These are phyloP conservation scores for Pichia sp. DNA, from an alignment of 1,139 yeast genomes.

Conservation along the genomic window DNA sequence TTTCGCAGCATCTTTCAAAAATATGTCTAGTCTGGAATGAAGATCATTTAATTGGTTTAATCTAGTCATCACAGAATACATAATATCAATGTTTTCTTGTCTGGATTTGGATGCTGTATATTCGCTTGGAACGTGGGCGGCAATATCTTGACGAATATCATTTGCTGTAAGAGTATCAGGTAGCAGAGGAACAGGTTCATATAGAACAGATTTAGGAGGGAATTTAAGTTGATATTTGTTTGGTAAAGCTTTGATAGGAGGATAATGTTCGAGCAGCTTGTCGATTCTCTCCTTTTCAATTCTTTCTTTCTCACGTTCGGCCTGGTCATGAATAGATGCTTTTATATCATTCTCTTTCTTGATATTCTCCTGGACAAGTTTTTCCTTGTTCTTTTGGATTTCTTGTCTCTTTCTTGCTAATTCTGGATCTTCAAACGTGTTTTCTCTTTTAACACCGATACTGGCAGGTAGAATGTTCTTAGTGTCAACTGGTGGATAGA, in stretches of 20 bases:
- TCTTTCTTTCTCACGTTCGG: conserved; percentile 1
- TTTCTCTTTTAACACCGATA: not conserved
- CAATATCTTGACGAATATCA: conserved; percentile 14
- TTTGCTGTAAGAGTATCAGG: conserved; percentile 6
- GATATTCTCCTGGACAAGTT: conserved; percentile 3
- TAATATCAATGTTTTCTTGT: conserved; percentile 1
- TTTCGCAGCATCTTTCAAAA: conserved; percentile 9
- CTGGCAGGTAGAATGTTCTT: not conserved
- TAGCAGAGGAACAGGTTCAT: conserved; percentile 8
- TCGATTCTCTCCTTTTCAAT: conserved; percentile 6
- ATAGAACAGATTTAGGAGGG: not conserved
- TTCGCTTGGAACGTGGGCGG: not conserved
- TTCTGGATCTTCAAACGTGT: not conserved
- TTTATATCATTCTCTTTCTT: conserved; percentile 4
- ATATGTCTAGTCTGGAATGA: conserved; percentile 8
- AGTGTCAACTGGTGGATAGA: too few species aligned
- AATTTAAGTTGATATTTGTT: conserved; percentile 16
- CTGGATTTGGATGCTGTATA: conserved; percentile 7
- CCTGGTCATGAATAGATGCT: not conserved
- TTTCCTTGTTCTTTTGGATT: conserved; percentile 6
- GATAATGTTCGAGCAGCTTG: conserved; percentile 11
- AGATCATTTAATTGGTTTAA: conserved; percentile 12
- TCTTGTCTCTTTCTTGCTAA: conserved; percentile 11
- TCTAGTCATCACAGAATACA: conserved; percentile 15
- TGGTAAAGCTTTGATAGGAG: conserved; percentile 16